A percentile compares a stretch with the other conserved stretches of the same genome.
Conservation (phyloP, 2,329 filamentous ascomycete species). For the Penicillium janthinellum region DNA sequence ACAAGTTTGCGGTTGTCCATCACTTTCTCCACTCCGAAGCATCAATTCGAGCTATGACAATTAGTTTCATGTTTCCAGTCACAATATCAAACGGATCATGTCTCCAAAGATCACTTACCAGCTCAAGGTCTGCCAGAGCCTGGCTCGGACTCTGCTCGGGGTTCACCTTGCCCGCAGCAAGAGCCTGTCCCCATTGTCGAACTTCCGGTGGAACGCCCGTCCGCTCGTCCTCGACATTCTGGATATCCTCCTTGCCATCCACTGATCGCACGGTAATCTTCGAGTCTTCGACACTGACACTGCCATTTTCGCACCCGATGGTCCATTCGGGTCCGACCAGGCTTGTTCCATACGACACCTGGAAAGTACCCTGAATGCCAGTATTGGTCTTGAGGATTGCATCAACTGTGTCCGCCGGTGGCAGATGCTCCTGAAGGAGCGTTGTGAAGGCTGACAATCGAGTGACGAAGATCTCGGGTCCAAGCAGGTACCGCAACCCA, state of each 20-base stretch:
- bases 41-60: constrained; percentile 4
- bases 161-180: constrained; percentile 5
- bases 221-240: constrained; percentile 1
- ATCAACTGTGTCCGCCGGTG: constrained; percentile 68
- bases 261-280: constrained; percentile 6
- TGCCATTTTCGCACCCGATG: constrained; percentile 44
- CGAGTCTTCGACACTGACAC: constrained; percentile 19
- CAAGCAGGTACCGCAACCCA: constrained; percentile 58
- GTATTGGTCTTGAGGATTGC: constrained; percentile 58
- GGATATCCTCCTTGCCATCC: constrained; percentile 8
- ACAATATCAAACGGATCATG: too few relatives aligned
- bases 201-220: constrained; percentile 13
- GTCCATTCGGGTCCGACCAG: constrained; percentile 7
- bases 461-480: constrained; percentile 48
- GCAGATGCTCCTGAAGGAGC: constrained; percentile 59
- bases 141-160: constrained; percentile 17
- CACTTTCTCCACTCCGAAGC: constrained; percentile 1
- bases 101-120: constrained; percentile 6
- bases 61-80: not conserved
- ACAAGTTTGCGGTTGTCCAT: not conserved
- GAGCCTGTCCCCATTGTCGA: constrained; percentile 11
- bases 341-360: constrained; percentile 54
- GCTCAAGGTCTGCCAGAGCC: constrained; percentile 20
- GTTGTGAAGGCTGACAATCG: constrained; percentile 58
- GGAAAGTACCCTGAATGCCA: constrained; percentile 60